phyloP scores from a whole-genome alignment of 2,329 filamentous ascomycete species.

The Epichloe bromicola region DNA sequence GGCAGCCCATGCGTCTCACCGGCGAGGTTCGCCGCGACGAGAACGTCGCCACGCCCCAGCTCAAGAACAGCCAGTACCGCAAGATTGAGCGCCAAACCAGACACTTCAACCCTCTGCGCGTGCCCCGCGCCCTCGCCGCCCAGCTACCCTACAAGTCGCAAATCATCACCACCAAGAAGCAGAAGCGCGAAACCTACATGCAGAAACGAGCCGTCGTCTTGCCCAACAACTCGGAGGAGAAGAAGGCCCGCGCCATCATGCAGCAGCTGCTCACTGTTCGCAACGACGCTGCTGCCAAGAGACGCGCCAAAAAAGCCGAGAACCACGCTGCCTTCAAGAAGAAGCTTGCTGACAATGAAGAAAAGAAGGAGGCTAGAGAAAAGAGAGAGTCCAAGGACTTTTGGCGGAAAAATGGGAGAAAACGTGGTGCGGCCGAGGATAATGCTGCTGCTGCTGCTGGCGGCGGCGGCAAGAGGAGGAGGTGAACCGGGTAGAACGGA shows the following conservation, averaged over 20 bases:
- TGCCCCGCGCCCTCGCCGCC: slow-evolving; percentile 69
- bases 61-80: slow-evolving; percentile 78
- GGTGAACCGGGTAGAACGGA: slow-evolving; percentile 6
- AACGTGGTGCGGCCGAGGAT: slow-evolving; percentile 34
- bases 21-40: slow-evolving; percentile 76
- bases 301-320: slow-evolving; percentile 82
- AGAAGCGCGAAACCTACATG: slow-evolving; percentile 74
- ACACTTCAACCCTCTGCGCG: slow-evolving; percentile 66
- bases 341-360: slow-evolving; percentile 68
- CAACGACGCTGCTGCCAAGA: slow-evolving; percentile 81
- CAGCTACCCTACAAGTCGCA: slow-evolving; percentile 88
- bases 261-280: slow-evolving; percentile 83
- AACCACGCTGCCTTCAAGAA: slow-evolving; percentile 66
- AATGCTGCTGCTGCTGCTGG: slow-evolving; percentile 24
- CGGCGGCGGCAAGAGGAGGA: slow-evolving; percentile 23
- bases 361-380: slow-evolving; percentile 77
- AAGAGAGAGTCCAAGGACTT: slow-evolving; percentile 87
- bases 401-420: slow-evolving; percentile 81
- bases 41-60: slow-evolving; percentile 61
- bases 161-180: slow-evolving; percentile 67
- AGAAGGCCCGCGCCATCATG: slow-evolving; percentile 75
- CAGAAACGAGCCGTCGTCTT: slow-evolving; percentile 90
- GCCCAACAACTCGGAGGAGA: slow-evolving; percentile 71
- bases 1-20: slow-evolving; percentile 88
- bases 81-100: slow-evolving; percentile 50